Evolutionary conservation across 176 grass and related monocot species (phyloP).

Genomic region (Cenchrus americanus): DNA sequence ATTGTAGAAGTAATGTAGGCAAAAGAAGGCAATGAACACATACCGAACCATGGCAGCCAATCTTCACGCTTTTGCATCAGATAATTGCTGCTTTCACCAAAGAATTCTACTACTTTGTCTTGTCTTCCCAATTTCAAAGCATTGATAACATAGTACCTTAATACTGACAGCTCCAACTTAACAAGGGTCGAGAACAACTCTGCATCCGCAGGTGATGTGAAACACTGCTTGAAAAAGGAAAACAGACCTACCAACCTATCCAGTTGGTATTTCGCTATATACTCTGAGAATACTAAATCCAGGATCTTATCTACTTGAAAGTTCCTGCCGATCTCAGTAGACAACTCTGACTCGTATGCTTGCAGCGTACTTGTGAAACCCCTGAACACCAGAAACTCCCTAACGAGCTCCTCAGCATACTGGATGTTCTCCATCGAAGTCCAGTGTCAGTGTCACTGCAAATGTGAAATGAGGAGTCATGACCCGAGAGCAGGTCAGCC

Average conservation of each 20-base stretch:
- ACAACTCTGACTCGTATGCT: slow-evolving; percentile 78
- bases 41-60: slow-evolving; percentile 92
- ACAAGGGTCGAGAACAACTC: slow-evolving; percentile 58
- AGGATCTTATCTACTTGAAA: slow-evolving; percentile 92
- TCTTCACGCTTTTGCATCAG: slow-evolving; percentile 82
- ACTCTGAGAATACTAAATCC: slow-evolving; percentile 85
- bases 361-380: slow-evolving; percentile 79
- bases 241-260: slow-evolving; percentile 69
- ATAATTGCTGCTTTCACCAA: slow-evolving; percentile 59
- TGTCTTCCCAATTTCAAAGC: slow-evolving; percentile 77
- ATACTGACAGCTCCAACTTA: slow-evolving; percentile 79
- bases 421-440: slow-evolving; percentile 86
- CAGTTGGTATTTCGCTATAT: slow-evolving; percentile 79
- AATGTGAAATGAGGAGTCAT: neutral
- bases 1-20: slow-evolving; percentile 5
- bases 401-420: slow-evolving; percentile 85
- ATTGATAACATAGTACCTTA: slow-evolving; percentile 84
- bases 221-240: slow-evolving; percentile 84
- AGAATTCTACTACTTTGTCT: slow-evolving; percentile 88
- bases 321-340: slow-evolving; percentile 79
- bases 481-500: neutral
- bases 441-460: slow-evolving; percentile 33
- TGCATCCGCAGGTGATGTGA: slow-evolving; percentile 73
- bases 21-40: slow-evolving; percentile 40
- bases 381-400: slow-evolving; percentile 89